phyloP scores from a whole-genome alignment of 495 filamentous ascomycete genomes.

The Xylaria nigripes region DNA sequence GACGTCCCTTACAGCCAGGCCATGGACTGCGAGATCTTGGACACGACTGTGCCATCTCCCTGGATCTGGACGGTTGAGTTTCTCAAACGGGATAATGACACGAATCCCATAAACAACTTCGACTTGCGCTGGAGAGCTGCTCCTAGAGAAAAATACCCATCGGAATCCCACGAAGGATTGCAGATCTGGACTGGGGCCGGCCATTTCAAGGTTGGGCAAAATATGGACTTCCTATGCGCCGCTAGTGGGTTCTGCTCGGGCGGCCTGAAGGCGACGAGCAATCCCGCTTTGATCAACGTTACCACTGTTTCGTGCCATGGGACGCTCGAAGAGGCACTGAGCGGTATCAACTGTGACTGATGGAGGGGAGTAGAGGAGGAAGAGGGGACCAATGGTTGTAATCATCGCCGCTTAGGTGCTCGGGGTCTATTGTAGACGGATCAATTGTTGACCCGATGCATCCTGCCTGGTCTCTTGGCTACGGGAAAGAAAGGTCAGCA shows the following conservation, averaged over 20 bases:
- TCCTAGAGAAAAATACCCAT: background rate
- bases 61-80: slow-evolving; percentile 5
- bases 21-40: background rate
- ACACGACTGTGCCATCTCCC: background rate
- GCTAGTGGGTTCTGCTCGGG: slow-evolving; percentile 1
- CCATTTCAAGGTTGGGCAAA: background rate
- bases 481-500: no score
- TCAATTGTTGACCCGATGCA: no score
- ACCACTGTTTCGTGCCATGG: background rate
- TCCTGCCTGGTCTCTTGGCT: no score
- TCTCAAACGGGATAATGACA: background rate
- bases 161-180: background rate
- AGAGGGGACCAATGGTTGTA: background rate
- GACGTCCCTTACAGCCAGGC: slow-evolving; percentile 1
- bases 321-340: slow-evolving; percentile 1
- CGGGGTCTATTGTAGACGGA: slow-evolving; percentile 19
- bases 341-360: background rate
- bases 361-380: slow-evolving; percentile 13
- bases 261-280: background rate
- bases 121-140: slow-evolving; percentile 5
- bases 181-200: background rate
- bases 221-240: background rate
- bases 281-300: background rate
- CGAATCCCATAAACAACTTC: background rate
- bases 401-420: slow-evolving; percentile 28